phyloP scores from a whole-genome alignment of 768 basidiomycete genomes.

The Astraeus odoratus region DNA sequence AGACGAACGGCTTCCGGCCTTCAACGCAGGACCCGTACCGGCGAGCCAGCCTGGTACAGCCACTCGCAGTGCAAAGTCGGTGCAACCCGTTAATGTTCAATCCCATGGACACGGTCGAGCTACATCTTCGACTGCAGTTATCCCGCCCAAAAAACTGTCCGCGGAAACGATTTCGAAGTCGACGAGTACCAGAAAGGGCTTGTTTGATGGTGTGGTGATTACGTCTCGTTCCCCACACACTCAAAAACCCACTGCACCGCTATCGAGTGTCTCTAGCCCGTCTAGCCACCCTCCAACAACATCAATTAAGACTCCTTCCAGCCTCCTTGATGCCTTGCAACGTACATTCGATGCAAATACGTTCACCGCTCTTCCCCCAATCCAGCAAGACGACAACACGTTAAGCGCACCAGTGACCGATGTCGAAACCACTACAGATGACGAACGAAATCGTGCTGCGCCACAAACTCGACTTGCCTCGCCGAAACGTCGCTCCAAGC shows the following conservation, averaged over 20 bases:
- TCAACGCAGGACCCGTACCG: too few species aligned
- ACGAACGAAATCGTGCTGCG: constrained; percentile 8
- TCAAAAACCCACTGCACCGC: background rate
- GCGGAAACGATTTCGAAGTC: background rate
- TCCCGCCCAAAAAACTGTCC: background rate
- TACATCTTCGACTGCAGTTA: too few species aligned
- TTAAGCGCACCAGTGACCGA: constrained; percentile 14
- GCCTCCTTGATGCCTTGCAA: constrained; percentile 18
- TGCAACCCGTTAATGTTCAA: too few species aligned
- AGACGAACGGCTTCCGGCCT: too few species aligned
- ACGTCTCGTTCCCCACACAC: constrained; percentile 2
- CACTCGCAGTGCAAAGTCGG: too few species aligned
- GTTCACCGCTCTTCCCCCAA: background rate
- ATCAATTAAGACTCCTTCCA: constrained; percentile 2
- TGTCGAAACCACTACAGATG: constrained; percentile 17
- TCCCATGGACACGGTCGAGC: too few species aligned
- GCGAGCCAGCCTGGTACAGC: too few species aligned
- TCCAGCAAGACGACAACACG: background rate
- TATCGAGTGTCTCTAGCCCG: background rate
- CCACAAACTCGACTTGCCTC: constrained; percentile 8
- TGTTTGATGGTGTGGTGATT: constrained; percentile 22
- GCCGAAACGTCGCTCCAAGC: constrained; percentile 3
- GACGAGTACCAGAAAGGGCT: constrained; percentile 10
- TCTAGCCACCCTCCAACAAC: background rate
- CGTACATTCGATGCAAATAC: constrained; percentile 23